A percentile compares a stretch with the other conserved stretches of the same genome.
Conservation (phyloP, 345 rosid species). For the Citrus maxima region DNA sequence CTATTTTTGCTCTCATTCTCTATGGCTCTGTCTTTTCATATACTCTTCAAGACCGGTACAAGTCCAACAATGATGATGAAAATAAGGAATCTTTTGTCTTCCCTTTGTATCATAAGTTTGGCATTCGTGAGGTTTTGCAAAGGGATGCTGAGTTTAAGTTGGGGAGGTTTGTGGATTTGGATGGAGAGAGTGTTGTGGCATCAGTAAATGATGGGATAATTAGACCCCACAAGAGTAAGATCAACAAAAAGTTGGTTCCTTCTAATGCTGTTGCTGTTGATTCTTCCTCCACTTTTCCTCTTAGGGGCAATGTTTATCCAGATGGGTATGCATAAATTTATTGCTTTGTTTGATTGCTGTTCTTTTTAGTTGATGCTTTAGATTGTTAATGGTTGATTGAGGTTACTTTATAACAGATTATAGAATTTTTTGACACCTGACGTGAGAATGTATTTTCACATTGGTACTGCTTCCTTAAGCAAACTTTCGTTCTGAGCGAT, state of each 20-base stretch:
- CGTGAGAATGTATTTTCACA: not conserved
- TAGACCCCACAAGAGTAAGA: conserved; percentile 20
- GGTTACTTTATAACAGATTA: not conserved
- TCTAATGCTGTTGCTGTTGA: conserved; percentile 32
- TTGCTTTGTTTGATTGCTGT: conserved; percentile 4
- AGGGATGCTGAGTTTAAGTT: conserved; percentile 46
- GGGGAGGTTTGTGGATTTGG: conserved; percentile 41
- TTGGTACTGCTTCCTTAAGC: not conserved
- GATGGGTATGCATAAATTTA: conserved; percentile 60
- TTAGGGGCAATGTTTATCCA: conserved; percentile 72
- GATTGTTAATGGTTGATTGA: not conserved
- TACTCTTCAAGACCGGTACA: conserved; percentile 37
- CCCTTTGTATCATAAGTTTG: conserved; percentile 66
- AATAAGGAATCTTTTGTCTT: conserved; percentile 52
- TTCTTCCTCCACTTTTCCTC: conserved; percentile 67
- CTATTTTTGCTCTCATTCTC: conserved; percentile 50
- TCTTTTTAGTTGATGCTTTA: conserved; percentile 1
- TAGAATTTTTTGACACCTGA: not conserved
- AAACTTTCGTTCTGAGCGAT: not conserved
- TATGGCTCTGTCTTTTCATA: conserved; percentile 42
- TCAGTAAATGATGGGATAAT: conserved; percentile 25
- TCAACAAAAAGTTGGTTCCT: conserved; percentile 28
- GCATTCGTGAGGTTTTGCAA: conserved; percentile 28
- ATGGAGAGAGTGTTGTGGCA: conserved; percentile 28
- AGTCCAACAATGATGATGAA: conserved; percentile 39